These are phyloP conservation scores for Colletotrichum siamense DNA, from an alignment of 2,329 filamentous ascomycete species.

Conservation along the genomic window DNA sequence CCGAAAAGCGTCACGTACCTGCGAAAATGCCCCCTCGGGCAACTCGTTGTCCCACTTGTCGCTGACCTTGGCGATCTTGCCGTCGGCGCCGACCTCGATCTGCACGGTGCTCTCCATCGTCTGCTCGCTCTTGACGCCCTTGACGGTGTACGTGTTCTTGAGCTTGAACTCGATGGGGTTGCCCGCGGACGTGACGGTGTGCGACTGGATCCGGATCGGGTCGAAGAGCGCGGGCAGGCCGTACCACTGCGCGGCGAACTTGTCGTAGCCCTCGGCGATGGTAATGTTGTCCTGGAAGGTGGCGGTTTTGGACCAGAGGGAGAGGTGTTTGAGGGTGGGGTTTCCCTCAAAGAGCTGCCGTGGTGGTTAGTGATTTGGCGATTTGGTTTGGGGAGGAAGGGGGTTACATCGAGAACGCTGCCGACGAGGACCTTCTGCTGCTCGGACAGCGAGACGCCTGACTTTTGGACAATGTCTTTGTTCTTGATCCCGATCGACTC, in stretches of 20 bases:
- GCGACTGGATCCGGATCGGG: slow-evolving; percentile 59
- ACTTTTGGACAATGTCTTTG: slow-evolving; percentile 55
- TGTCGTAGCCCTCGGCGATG: slow-evolving; percentile 58
- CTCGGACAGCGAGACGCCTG: slow-evolving; percentile 54
- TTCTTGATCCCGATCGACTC: slow-evolving; percentile 51
- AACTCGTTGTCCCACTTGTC: slow-evolving; percentile 42
- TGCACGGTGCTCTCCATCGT: slow-evolving; percentile 34
- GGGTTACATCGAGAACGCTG: slow-evolving; percentile 58
- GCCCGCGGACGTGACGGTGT: slow-evolving; percentile 57
- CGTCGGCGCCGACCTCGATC: slow-evolving; percentile 36
- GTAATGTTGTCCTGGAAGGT: slow-evolving; percentile 66
- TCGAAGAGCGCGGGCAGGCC: slow-evolving; percentile 63
- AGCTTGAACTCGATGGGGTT: slow-evolving; percentile 65
- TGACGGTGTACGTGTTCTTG: slow-evolving; percentile 40
- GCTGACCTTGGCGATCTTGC: slow-evolving; percentile 39
- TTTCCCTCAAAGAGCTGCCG: slow-evolving; percentile 62
- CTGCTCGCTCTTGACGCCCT: slow-evolving; percentile 35
- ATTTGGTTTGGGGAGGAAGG: too few species aligned
- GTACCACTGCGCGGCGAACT: slow-evolving; percentile 58
- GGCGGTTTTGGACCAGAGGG: slow-evolving; percentile 63
- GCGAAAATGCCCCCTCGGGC: slow-evolving; percentile 36
- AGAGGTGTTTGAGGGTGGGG: slow-evolving; percentile 62
- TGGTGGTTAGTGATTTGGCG: neutral
- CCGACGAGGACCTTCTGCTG: slow-evolving; percentile 61
- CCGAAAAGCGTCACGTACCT: slow-evolving; percentile 31